Percentiles rank a stretch among this genome's conserved stretches.
phyloP scores from a whole-genome alignment of 306 rosid species.

The Prunus fruticosa region DNA sequence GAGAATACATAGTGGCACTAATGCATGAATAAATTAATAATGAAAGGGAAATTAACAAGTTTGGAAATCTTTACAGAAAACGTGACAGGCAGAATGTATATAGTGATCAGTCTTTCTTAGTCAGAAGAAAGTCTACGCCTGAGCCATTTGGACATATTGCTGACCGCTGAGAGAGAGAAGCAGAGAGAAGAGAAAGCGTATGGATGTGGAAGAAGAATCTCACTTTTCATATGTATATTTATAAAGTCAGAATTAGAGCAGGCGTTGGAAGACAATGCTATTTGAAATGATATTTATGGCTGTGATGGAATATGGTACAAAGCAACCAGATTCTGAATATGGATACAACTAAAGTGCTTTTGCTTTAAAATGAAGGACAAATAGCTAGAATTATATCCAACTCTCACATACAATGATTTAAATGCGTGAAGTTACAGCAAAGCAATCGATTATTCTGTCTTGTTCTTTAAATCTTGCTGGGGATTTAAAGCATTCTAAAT shows the following conservation, averaged over 20 bases:
- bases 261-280: neutral
- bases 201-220: slow-evolving; percentile 4
- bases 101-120: no score
- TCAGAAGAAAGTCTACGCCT: no score
- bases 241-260: neutral
- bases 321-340: no score
- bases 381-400: neutral
- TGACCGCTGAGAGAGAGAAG: neutral
- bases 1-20: neutral
- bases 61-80: no score
- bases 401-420: neutral
- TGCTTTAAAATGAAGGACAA: neutral
- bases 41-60: no score
- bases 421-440: slow-evolving; percentile 16
- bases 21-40: no score
- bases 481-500: neutral
- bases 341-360: neutral
- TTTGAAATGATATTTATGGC: no score
- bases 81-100: no score
- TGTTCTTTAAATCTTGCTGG: neutral
- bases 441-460: neutral
- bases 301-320: neutral
- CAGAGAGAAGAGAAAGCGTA: neutral
- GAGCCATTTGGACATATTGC: no score
- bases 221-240: neutral